phyloP scores from a whole-genome alignment of 2,329 filamentous ascomycete species.

The Cercospora nicotianae region DNA sequence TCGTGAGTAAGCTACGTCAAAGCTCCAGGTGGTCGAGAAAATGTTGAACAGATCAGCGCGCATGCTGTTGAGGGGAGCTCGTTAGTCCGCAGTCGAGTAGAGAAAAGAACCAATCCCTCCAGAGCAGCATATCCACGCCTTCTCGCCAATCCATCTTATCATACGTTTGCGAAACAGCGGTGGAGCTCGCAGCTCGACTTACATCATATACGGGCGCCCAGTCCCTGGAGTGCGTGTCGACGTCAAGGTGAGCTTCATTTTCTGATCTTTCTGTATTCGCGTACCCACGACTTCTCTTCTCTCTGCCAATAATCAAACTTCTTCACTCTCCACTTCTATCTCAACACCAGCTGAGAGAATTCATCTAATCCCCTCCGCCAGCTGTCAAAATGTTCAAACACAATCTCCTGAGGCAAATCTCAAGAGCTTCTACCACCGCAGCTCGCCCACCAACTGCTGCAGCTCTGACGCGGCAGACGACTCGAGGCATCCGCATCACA shows the following conservation, averaged over 20 bases:
- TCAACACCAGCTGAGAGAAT: background rate
- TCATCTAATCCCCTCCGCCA: background rate
- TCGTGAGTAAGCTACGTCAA: constrained; percentile 12
- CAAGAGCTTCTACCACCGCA: constrained; percentile 36
- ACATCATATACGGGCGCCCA: constrained; percentile 6
- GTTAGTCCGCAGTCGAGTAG: background rate
- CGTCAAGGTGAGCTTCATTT: constrained; percentile 13
- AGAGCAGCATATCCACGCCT: background rate
- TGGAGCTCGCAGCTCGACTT: constrained; percentile 4
- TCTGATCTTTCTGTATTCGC: background rate
- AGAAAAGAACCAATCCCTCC: background rate
- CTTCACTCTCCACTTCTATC: background rate
- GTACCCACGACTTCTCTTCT: constrained; percentile 2
- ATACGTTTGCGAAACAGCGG: constrained; percentile 2
- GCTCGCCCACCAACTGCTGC: constrained; percentile 29
- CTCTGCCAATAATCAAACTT: background rate
- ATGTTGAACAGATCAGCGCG: constrained; percentile 9
- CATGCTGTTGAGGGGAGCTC: background rate
- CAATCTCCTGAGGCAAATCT: constrained; percentile 37
- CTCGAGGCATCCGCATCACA: constrained; percentile 27
- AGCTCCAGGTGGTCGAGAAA: constrained; percentile 11
- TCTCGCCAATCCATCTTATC: constrained; percentile 1
- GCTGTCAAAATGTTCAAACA: constrained; percentile 35
- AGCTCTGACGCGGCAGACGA: constrained; percentile 26
- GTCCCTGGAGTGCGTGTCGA: constrained; percentile 9